phyloP scores from a whole-genome alignment of 306 rosid species.

The Herpetospermum pedunculosum region DNA sequence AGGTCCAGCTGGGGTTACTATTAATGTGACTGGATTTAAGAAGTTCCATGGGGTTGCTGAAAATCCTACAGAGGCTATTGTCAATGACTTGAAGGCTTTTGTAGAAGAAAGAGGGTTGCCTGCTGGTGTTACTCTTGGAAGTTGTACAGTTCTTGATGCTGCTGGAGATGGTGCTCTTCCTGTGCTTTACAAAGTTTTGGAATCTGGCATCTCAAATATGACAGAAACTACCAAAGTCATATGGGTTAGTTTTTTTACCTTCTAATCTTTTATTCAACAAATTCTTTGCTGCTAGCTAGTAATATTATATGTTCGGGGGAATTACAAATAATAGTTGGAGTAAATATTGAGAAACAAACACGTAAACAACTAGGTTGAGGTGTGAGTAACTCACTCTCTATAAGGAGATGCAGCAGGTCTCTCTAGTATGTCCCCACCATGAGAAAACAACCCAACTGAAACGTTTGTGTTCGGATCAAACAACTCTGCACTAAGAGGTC shows the following conservation, averaged over 20 bases:
- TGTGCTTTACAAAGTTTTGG: slow-evolving; percentile 39
- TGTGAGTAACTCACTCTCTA: neutral
- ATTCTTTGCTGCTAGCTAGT: neutral
- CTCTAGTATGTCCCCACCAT: too few species aligned
- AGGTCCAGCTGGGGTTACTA: slow-evolving; percentile 49
- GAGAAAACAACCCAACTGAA: neutral
- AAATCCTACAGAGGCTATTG: slow-evolving; percentile 68
- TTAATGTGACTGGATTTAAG: slow-evolving; percentile 78
- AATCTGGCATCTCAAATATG: slow-evolving; percentile 30
- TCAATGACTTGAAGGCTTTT: slow-evolving; percentile 40
- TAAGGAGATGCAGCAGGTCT: too few species aligned
- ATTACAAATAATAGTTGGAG: too few species aligned
- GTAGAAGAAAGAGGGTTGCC: slow-evolving; percentile 59
- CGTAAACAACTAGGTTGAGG: neutral
- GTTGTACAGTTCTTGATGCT: slow-evolving; percentile 54
- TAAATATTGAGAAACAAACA: neutral
- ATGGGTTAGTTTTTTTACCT: slow-evolving; percentile 45
- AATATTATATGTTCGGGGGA: too few species aligned
- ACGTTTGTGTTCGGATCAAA: neutral
- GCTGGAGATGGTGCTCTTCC: slow-evolving; percentile 63
- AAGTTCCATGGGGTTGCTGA: slow-evolving; percentile 69
- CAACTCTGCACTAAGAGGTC: too few species aligned
- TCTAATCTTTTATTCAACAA: neutral
- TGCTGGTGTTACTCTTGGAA: slow-evolving; percentile 65
- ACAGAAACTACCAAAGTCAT: slow-evolving; percentile 40